A percentile compares a stretch with the other conserved stretches of the same genome.
Evolutionary conservation across 148 eudicot species (phyloP).

Genomic region (Beta vulgaris): DNA sequence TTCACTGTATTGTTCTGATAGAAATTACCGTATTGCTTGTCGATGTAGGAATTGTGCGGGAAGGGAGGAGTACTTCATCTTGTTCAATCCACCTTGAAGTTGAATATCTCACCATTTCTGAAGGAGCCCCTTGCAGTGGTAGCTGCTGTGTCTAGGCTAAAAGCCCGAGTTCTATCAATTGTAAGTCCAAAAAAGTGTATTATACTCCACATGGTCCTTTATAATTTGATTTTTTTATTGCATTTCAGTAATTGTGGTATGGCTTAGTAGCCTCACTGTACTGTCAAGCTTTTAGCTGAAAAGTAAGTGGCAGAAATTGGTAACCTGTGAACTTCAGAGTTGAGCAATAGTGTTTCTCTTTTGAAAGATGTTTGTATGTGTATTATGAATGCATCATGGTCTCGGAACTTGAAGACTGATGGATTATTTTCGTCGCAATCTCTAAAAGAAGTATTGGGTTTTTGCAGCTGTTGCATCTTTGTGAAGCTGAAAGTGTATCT

Average conservation of each 20-base stretch:
- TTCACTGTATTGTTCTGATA: not conserved
- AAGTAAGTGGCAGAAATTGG: not conserved
- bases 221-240: constrained; percentile 5
- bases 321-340: not conserved
- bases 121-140: constrained; percentile 43
- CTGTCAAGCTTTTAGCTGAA: not conserved
- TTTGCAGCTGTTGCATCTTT: constrained; percentile 80
- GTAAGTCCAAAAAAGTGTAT: constrained; percentile 50
- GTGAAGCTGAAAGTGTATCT: constrained; percentile 85
- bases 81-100: constrained; percentile 58
- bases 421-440: not conserved
- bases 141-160: constrained; percentile 73
- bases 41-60: constrained; percentile 73
- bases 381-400: not conserved
- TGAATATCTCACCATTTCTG: constrained; percentile 40
- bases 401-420: not conserved
- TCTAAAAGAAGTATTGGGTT: constrained; percentile 8
- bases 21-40: constrained; percentile 6
- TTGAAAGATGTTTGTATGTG: constrained; percentile 8
- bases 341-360: not conserved
- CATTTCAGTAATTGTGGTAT: constrained; percentile 9
- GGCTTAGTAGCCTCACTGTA: constrained; percentile 5
- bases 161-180: constrained; percentile 75
- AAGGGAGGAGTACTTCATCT: constrained; percentile 80
- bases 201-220: not conserved